phyloP scores from a whole-genome alignment of 2,329 filamentous ascomycete species.

The Phoma sp. region DNA sequence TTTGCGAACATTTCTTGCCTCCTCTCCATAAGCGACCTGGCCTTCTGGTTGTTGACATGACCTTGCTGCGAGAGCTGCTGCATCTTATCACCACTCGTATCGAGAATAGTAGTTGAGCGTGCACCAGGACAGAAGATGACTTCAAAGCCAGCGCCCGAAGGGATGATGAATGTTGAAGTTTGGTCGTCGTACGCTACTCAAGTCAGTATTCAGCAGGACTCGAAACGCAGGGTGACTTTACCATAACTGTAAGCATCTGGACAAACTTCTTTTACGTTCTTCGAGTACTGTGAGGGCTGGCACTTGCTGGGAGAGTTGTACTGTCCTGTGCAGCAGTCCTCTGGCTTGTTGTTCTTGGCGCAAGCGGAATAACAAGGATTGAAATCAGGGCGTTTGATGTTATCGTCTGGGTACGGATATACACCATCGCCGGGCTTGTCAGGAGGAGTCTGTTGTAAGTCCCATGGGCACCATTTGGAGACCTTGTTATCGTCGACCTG shows the following conservation, averaged over 20 bases:
- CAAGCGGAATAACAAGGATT: constrained; percentile 81
- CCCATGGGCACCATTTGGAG: constrained; percentile 79
- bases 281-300: constrained; percentile 70
- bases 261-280: constrained; percentile 73
- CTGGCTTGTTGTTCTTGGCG: constrained; percentile 67
- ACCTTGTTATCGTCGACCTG: constrained; percentile 63
- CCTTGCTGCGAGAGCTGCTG: constrained; percentile 41
- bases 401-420: constrained; percentile 80
- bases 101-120: constrained; percentile 57
- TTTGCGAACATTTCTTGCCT: constrained; percentile 26
- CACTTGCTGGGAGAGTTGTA: constrained; percentile 70
- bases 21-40: constrained; percentile 22
- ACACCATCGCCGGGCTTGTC: constrained; percentile 74
- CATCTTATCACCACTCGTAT: constrained; percentile 45
- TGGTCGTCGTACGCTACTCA: constrained; percentile 61
- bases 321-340: constrained; percentile 77
- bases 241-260: constrained; percentile 84
- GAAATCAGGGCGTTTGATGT: constrained; percentile 72
- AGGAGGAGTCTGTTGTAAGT: constrained; percentile 72
- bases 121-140: constrained; percentile 75
- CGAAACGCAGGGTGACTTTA: constrained; percentile 51
- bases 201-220: not conserved
- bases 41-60: constrained; percentile 35
- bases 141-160: constrained; percentile 74
- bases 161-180: constrained; percentile 63